Conservation (phyloP, 352 stramenopile species). For the Ochromonadaceae sp. region DNA sequence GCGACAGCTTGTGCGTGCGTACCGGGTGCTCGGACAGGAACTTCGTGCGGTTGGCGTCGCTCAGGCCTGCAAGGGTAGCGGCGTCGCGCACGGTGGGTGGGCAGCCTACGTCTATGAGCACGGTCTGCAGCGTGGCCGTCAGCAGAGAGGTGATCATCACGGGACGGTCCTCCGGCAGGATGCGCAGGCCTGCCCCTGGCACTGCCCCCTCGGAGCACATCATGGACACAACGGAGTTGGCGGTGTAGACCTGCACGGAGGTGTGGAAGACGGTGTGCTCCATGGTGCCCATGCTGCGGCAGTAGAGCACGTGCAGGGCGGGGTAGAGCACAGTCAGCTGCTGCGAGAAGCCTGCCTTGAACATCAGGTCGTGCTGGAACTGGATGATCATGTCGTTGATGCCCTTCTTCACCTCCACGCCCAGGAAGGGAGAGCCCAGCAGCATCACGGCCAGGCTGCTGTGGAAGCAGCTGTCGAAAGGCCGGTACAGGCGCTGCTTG, state of each 20-base stretch:
- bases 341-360: conserved; percentile 78
- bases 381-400: conserved; percentile 84
- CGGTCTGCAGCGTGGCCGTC: not conserved
- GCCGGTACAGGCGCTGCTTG: not conserved
- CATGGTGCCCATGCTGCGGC: conserved; percentile 62
- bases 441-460: conserved; percentile 68
- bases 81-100: too few relatives aligned
- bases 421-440: conserved; percentile 78
- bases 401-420: conserved; percentile 68
- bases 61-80: too few relatives aligned
- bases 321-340: conserved; percentile 40
- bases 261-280: conserved; percentile 72
- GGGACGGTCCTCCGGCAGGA: too few relatives aligned
- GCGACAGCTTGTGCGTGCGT: too few relatives aligned
- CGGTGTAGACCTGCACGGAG: conserved; percentile 81
- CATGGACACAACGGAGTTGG: conserved; percentile 55
- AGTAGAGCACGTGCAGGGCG: conserved; percentile 63
- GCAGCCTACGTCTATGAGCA: not conserved
- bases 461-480: conserved; percentile 9
- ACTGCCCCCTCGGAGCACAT: conserved; percentile 3
- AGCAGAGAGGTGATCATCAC: too few relatives aligned
- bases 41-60: too few relatives aligned
- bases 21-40: too few relatives aligned
- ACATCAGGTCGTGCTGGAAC: conserved; percentile 76
- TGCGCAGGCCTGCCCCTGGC: too few relatives aligned